A percentile compares a stretch with the other conserved stretches of the same genome.
Conservation (phyloP, 495 filamentous ascomycete species). For the Wilcoxina mikolae region DNA sequence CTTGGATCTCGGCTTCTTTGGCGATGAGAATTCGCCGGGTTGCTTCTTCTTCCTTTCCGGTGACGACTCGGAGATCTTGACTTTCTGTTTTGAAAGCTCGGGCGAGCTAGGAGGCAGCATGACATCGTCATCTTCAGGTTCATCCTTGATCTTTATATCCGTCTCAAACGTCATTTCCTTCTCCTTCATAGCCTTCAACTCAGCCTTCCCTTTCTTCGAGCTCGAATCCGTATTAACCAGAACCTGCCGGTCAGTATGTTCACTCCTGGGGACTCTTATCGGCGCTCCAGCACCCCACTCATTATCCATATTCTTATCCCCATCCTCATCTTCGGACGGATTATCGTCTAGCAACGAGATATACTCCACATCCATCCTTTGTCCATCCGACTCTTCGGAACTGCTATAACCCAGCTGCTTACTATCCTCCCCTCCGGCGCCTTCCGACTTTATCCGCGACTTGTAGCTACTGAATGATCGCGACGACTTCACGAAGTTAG, state of each 20-base stretch:
- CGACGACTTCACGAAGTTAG: neutral
- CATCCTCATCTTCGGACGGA: constrained; percentile 7
- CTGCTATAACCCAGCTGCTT: neutral
- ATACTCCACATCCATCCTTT: constrained; percentile 23
- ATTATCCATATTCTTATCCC: constrained; percentile 1
- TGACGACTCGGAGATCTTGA: constrained; percentile 2
- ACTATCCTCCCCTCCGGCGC: neutral
- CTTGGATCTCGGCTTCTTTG: constrained; percentile 2
- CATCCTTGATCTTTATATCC: constrained; percentile 22
- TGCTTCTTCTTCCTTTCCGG: constrained; percentile 3
- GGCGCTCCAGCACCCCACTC: constrained; percentile 23
- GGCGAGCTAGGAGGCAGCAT: neutral
- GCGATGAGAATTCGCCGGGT: neutral
- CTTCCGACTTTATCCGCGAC: constrained; percentile 1
- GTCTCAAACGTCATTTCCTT: constrained; percentile 21
- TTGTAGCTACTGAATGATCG: neutral
- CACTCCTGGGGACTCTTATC: constrained; percentile 18
- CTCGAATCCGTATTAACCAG: constrained; percentile 20
- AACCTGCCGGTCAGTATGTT: constrained; percentile 16
- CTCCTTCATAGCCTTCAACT: constrained; percentile 12
- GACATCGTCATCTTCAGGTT: constrained; percentile 14
- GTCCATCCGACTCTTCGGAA: constrained; percentile 21
- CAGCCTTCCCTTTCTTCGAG: constrained; percentile 18
- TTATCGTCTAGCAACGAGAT: constrained; percentile 18
- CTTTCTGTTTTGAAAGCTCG: constrained; percentile 3